These are phyloP conservation scores for Aspergillus haitiensis DNA, from an alignment of 495 filamentous ascomycete species.

Conservation along the genomic window DNA sequence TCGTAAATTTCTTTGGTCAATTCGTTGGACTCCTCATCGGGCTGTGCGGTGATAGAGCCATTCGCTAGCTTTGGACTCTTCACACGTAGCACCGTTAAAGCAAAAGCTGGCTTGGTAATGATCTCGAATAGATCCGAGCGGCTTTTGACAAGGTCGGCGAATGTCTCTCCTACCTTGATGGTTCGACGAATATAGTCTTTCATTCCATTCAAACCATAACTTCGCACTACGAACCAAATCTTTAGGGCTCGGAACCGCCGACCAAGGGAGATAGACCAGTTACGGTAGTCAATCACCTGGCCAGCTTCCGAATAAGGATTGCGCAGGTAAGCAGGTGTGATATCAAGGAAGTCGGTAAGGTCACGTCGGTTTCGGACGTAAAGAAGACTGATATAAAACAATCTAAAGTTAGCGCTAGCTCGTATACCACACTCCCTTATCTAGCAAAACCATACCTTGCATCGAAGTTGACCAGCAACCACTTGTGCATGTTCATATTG, in stretches of 20 bases:
- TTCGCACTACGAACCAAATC: conserved; percentile 94
- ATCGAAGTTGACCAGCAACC: conserved; percentile 94
- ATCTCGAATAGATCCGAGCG: conserved; percentile 77
- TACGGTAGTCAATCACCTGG: conserved; percentile 91
- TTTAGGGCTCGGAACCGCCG: conserved; percentile 90
- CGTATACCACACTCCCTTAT: not conserved
- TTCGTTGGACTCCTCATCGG: conserved; percentile 56
- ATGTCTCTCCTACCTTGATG: conserved; percentile 67
- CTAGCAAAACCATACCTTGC: conserved; percentile 50
- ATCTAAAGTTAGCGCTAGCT: not conserved
- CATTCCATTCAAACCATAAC: conserved; percentile 79
- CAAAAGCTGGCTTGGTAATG: conserved; percentile 72
- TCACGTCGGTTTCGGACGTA: conserved; percentile 73
- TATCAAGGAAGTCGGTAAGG: conserved; percentile 74
- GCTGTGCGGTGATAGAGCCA: conserved; percentile 28
- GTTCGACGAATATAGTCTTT: conserved; percentile 68
- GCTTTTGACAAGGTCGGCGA: conserved; percentile 56
- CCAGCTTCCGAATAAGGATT: conserved; percentile 79
- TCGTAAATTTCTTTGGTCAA: conserved; percentile 80
- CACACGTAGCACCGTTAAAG: conserved; percentile 72
- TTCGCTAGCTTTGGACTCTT: conserved; percentile 28
- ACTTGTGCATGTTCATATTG: conserved; percentile 97
- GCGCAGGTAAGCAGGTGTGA: conserved; percentile 79
- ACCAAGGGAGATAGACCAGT: conserved; percentile 97
- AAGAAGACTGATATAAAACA: conserved; percentile 56